phyloP scores from a whole-genome alignment of 176 grass and related monocot genomes.

The Cenchrus americanus region DNA sequence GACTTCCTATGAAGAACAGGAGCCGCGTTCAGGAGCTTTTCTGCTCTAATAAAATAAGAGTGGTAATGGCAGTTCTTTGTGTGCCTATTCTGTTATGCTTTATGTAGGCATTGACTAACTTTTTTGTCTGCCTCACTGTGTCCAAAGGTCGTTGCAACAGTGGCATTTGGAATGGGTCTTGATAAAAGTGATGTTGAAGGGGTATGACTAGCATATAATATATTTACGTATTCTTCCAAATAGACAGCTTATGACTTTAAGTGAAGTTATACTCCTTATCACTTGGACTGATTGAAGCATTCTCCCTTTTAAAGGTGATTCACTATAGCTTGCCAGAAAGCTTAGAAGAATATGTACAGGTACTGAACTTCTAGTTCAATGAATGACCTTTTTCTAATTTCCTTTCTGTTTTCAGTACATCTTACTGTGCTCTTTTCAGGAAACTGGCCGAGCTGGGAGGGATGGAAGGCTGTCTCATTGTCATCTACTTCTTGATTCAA shows the following conservation, averaged over 20 bases:
- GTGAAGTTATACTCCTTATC: constrained; percentile 27
- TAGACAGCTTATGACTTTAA: constrained; percentile 2
- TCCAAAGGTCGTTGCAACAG: constrained; percentile 85
- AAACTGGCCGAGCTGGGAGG: constrained; percentile 98
- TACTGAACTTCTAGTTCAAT: constrained; percentile 22
- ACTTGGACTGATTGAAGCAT: constrained; percentile 40
- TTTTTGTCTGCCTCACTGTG: constrained; percentile 15
- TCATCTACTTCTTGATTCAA: constrained; percentile 83
- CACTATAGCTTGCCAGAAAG: constrained; percentile 98
- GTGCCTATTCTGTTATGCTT: constrained; percentile 13
- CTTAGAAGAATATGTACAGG: constrained; percentile 98
- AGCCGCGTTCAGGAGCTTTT: constrained; percentile 77
- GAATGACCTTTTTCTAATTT: constrained; percentile 7
- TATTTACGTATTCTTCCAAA: constrained; percentile 27
- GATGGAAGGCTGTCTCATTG: constrained; percentile 87
- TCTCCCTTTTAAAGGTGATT: constrained; percentile 70
- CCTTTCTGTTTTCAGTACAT: constrained; percentile 25
- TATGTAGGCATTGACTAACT: constrained; percentile 8
- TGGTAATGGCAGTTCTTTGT: constrained; percentile 60
- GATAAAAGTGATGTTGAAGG: constrained; percentile 98
- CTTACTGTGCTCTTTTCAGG: constrained; percentile 57
- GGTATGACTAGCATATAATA: constrained; percentile 54
- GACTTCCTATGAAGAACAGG: constrained; percentile 85
- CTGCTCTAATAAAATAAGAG: constrained; percentile 92
- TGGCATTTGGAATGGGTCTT: constrained; percentile 98